phyloP scores from a whole-genome alignment of 148 eudicot species.

The Fagopyrum esculentum region DNA sequence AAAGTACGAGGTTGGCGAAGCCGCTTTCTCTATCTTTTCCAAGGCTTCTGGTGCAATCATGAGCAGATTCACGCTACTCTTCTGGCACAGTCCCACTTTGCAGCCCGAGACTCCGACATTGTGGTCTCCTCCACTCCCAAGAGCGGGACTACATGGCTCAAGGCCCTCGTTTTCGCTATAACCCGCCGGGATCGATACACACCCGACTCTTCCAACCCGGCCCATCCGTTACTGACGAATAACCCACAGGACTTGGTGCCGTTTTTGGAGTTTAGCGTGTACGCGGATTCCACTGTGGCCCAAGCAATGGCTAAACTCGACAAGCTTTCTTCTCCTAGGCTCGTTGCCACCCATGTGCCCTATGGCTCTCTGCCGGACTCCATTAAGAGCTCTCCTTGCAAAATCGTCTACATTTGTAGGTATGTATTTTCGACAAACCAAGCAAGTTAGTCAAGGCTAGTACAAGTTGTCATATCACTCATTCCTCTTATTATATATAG shows the following conservation, averaged over 20 bases:
- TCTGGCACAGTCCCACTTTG: constrained; percentile 13
- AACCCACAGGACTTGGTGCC: constrained; percentile 13
- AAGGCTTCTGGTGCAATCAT: constrained; percentile 21
- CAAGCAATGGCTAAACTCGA: background rate
- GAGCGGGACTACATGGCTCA: constrained; percentile 22
- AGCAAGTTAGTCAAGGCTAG: too few relatives aligned
- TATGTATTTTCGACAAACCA: background rate
- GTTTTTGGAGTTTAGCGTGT: constrained; percentile 5
- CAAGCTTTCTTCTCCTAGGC: background rate
- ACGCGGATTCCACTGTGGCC: background rate
- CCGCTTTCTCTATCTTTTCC: constrained; percentile 14
- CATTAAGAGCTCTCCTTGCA: background rate
- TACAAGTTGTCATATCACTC: too few relatives aligned
- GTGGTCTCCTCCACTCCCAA: constrained; percentile 12
- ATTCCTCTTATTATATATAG: too few relatives aligned
- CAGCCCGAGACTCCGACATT: constrained; percentile 6
- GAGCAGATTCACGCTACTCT: background rate
- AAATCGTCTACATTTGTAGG: constrained; percentile 7
- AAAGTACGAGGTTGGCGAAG: constrained; percentile 10
- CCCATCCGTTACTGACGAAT: constrained; percentile 2
- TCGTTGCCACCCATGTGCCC: constrained; percentile 14
- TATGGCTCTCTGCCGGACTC: constrained; percentile 5
- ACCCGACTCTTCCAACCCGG: background rate
- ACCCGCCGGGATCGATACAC: background rate
- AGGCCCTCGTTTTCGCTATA: constrained; percentile 12